Conservation (phyloP, 306 rosid genomes). For the Trifolium pratense region DNA sequence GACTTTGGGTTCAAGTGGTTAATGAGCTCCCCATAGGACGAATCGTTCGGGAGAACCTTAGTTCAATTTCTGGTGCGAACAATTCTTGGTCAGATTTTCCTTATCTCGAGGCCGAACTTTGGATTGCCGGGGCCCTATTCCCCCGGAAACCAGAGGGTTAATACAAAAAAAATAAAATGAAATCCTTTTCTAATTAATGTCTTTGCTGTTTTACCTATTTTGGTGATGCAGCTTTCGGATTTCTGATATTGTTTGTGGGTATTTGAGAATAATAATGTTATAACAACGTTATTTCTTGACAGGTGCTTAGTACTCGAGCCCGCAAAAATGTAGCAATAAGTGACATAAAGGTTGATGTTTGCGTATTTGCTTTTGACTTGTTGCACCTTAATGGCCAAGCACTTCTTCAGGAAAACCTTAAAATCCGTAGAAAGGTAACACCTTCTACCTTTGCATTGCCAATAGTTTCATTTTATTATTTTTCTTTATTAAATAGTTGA, state of each 20-base stretch:
- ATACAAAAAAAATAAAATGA: no score
- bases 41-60: no score
- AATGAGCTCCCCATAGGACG: no score
- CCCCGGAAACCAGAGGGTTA: no score
- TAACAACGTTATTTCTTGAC: conserved; percentile 46
- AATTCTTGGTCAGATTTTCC: no score
- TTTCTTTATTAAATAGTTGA: conserved; percentile 7
- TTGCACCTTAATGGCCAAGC: conserved; percentile 79
- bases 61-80: no score
- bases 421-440: conserved; percentile 83
- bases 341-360: conserved; percentile 80
- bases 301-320: conserved; percentile 87
- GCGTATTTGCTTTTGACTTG: conserved; percentile 89
- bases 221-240: conserved; percentile 10
- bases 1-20: no score
- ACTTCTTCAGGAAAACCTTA: conserved; percentile 75
- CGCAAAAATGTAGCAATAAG: conserved; percentile 75
- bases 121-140: no score
- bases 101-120: no score
- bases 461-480: conserved; percentile 31
- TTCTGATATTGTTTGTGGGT: conserved; percentile 15
- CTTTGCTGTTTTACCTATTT: conserved; percentile 6
- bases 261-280: conserved; percentile 39
- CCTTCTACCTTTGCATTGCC: conserved; percentile 32
- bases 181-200: neutral